Evolutionary conservation across 306 rosid species (phyloP).

Genomic region (Ormosia emarginata): DNA sequence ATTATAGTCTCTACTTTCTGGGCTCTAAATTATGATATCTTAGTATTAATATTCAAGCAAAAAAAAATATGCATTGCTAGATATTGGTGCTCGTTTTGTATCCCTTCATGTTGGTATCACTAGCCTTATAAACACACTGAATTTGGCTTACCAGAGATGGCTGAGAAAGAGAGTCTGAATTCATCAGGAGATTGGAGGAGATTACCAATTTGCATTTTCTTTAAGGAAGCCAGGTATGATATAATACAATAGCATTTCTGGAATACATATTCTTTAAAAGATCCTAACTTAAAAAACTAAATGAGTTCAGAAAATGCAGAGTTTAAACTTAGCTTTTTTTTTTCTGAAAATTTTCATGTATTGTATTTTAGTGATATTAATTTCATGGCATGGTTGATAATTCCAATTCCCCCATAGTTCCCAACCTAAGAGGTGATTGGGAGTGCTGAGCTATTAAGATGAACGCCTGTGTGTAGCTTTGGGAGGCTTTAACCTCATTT

Average conservation of each 20-base stretch:
- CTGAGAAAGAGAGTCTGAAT: constrained; percentile 45
- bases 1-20: not conserved
- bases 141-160: constrained; percentile 37
- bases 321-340: not conserved
- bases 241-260: constrained; percentile 10
- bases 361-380: not conserved
- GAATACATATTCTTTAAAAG: not conserved
- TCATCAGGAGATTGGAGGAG: constrained; percentile 43
- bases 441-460: not conserved
- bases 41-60: not conserved
- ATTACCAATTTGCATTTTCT: constrained; percentile 51
- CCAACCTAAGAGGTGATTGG: not conserved
- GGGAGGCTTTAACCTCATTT: not conserved
- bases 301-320: not conserved
- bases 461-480: not conserved
- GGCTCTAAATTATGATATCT: not conserved
- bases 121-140: not conserved
- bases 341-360: not conserved
- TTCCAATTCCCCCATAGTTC: not conserved
- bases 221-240: constrained; percentile 66
- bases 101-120: constrained; percentile 8
- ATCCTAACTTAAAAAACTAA: not conserved
- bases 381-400: not conserved
- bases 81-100: constrained; percentile 8
- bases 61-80: not conserved